Evolutionary conservation across 2,329 filamentous ascomycete genomes (phyloP), one percentile per base, ranked within the genome.

Genomic region (Fusarium kyushuense): DNA sequence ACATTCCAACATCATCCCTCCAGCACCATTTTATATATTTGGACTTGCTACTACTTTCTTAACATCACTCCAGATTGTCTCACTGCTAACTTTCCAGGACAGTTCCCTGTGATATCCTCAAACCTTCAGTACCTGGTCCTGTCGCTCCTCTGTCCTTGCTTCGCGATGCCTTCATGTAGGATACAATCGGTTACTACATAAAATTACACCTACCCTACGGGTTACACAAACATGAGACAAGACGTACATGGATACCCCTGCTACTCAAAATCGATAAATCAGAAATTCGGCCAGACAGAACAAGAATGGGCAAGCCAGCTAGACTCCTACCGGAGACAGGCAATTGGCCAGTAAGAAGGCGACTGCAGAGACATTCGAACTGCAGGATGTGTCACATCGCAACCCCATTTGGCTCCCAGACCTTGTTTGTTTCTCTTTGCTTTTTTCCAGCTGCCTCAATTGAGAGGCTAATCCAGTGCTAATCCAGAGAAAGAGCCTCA

Each of bases 21-120:
- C 2, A 23, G 16, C 19, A 16, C 19, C 1, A 11, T 6, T 30
- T 13, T 46, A 47, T 30, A 32, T 47, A 47, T 6, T 6, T 10
- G 0, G 1, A 16, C 1, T 6, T 7, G 0, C 3, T 2, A 4
- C 2, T 2, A 16, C 21, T 33, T 4, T 9, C 21, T 32, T 0
- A 13, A 11, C n/a, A 12, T n/a, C 3, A 19, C 11, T 19, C n/a
- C 35, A 2, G 19, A 38, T 13, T 11, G 2, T 5, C 13, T 47
- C 3, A 6, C 9, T 2, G 23, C 6, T 4, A 13, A 9, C 9
- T 12, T 5, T 10, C 14, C 5, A n/a, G 1, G 7, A 6, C n/a
- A 7, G 1, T 14, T 13, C 19, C 29, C 45, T 47, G 45, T 2
- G 13, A 3, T 8, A 3, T 1, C 10, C 1, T 5, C 3, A 5